Percentiles rank a stretch among this genome's conserved stretches.
Evolutionary conservation across 805 yeast species (phyloP).

Genomic region (Diddensiella transvaalensis): DNA sequence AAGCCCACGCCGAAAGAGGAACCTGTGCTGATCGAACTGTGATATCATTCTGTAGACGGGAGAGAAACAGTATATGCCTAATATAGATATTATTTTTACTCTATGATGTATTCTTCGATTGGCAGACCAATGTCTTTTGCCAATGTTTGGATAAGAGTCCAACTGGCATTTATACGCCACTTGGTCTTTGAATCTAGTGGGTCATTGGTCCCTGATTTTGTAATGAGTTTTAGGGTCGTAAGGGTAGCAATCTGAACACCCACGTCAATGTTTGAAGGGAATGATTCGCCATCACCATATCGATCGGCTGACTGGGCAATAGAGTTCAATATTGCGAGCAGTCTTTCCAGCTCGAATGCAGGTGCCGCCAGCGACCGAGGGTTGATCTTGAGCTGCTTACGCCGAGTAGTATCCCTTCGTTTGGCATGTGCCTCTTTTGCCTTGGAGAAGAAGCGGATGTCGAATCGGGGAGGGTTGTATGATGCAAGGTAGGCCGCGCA

Average conservation of each 20-base stretch:
- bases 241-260: conserved; percentile 57
- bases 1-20: conserved; percentile 18
- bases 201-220: conserved; percentile 44
- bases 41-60: no score
- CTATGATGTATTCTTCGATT: conserved; percentile 56
- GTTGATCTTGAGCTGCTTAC: conserved; percentile 48
- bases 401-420: conserved; percentile 39
- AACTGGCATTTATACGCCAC: conserved; percentile 76
- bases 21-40: conserved; percentile 25
- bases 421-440: conserved; percentile 45
- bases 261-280: conserved; percentile 35
- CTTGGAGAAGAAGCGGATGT: conserved; percentile 65
- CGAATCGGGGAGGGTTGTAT: conserved; percentile 64
- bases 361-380: conserved; percentile 67
- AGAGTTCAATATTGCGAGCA: conserved; percentile 75
- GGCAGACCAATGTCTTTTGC: conserved; percentile 65
- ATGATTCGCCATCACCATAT: conserved; percentile 34
- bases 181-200: conserved; percentile 62
- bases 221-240: conserved; percentile 48
- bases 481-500: conserved; percentile 84
- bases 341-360: conserved; percentile 70
- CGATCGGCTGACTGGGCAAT: conserved; percentile 46
- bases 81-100: conserved; percentile 23
- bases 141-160: conserved; percentile 57
- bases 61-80: background rate